phyloP scores from a whole-genome alignment of 2,329 filamentous ascomycete species.

The Plectosphaerella plurivora region DNA sequence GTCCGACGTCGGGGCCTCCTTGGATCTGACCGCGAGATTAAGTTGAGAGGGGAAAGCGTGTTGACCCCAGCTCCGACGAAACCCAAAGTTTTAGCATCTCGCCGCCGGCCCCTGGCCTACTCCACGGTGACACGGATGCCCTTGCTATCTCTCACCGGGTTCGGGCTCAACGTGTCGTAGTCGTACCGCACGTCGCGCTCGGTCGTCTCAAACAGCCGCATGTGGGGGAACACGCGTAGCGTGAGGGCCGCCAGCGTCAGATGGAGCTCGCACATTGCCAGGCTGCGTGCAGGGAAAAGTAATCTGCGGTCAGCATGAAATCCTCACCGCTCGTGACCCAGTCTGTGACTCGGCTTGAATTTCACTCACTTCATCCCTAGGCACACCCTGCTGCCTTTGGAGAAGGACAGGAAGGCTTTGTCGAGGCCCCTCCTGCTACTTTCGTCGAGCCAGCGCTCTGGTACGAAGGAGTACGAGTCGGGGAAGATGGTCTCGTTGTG shows the following conservation, averaged over 20 bases:
- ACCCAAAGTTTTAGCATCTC: too few species aligned
- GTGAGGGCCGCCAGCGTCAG: constrained; percentile 17
- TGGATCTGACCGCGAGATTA: too few species aligned
- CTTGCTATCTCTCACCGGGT: constrained; percentile 9
- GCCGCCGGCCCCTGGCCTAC: background rate
- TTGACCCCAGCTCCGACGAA: too few species aligned
- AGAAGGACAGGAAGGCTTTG: constrained; percentile 34
- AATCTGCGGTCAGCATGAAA: too few species aligned
- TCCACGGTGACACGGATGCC: constrained; percentile 8
- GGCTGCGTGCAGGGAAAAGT: constrained; percentile 6
- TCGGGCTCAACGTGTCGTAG: constrained; percentile 17
- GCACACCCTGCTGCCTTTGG: constrained; percentile 34
- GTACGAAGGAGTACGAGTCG: constrained; percentile 30
- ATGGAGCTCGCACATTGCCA: constrained; percentile 24
- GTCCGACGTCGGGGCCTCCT: too few species aligned
- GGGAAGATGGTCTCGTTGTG: constrained; percentile 31
- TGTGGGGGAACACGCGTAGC: constrained; percentile 20
- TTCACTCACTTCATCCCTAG: constrained; percentile 29
- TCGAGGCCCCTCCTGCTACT: constrained; percentile 25
- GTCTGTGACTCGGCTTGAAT: background rate
- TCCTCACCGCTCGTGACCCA: background rate
- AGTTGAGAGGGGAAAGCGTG: too few species aligned
- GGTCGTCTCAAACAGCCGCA: constrained; percentile 21
- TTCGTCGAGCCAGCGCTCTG: constrained; percentile 34
- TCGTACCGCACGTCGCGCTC: constrained; percentile 22